phyloP scores from a whole-genome alignment of 805 yeast species.

The Starmerella apicola region DNA sequence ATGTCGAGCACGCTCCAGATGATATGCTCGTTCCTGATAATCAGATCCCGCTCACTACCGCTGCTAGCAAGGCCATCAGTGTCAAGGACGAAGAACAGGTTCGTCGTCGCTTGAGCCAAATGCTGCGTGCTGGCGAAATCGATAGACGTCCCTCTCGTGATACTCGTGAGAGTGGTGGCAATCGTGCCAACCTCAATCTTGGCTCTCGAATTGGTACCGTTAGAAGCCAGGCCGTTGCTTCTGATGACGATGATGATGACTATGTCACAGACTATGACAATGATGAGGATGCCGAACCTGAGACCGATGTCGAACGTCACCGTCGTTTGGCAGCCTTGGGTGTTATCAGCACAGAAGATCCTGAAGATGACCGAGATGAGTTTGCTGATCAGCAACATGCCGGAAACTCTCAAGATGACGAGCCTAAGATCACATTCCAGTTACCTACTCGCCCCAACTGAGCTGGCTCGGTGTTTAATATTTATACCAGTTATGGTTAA shows the following conservation, averaged over 20 bases:
- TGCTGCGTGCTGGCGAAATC: constrained; percentile 14
- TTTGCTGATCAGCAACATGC: neutral
- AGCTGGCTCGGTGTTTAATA: too few relatives aligned
- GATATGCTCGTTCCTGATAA: constrained; percentile 21
- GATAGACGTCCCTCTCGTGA: constrained; percentile 10
- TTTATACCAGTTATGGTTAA: too few relatives aligned
- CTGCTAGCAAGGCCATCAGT: constrained; percentile 11
- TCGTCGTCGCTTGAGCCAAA: constrained; percentile 12
- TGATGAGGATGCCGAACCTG: constrained; percentile 30
- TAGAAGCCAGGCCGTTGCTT: constrained; percentile 8
- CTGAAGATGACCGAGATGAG: constrained; percentile 17
- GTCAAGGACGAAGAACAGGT: constrained; percentile 20
- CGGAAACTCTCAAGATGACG: constrained; percentile 9
- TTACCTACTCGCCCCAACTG: constrained; percentile 13
- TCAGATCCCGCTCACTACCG: constrained; percentile 7
- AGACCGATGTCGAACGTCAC: constrained; percentile 53
- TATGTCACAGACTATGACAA: constrained; percentile 22
- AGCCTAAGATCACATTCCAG: constrained; percentile 17
- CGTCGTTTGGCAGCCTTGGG: constrained; percentile 41
- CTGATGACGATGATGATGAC: constrained; percentile 23
- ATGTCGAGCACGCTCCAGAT: constrained; percentile 21
- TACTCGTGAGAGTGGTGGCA: neutral
- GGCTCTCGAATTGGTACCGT: constrained; percentile 2
- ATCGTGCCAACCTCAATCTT: neutral
- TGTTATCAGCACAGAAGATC: constrained; percentile 21